Conservation (phyloP, 139 green algal species). For the Micractinium conductrix region DNA sequence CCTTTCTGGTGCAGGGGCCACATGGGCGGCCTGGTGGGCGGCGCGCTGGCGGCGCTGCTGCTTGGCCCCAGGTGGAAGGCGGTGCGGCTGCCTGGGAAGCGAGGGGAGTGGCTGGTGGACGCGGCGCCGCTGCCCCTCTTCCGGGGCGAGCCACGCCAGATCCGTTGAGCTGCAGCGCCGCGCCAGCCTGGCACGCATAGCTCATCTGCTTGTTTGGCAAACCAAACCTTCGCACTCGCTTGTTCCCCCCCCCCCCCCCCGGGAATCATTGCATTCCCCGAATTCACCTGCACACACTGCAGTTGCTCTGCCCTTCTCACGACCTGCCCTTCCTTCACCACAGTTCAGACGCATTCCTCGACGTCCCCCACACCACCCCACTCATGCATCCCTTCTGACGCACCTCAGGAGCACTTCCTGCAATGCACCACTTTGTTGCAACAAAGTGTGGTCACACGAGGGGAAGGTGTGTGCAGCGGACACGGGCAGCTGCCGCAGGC, state of each 20-base stretch:
- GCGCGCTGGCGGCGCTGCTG: constrained; percentile 47
- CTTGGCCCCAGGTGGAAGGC: constrained; percentile 47
- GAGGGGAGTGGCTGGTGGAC: constrained; percentile 37
- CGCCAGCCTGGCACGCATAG: background rate
- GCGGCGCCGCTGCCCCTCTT: constrained; percentile 35
- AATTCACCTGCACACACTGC: background rate
- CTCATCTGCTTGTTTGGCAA: background rate
- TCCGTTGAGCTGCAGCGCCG: background rate
- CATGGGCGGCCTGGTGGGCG: constrained; percentile 57
- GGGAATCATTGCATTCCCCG: background rate
- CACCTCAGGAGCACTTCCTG: no score
- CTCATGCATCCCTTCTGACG: no score
- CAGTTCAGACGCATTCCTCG: no score
- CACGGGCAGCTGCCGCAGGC: no score
- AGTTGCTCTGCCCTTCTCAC: background rate
- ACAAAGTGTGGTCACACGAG: no score
- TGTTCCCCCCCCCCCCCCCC: no score
- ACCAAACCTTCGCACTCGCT: background rate
- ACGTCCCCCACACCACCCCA: no score
- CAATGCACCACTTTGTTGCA: no score
- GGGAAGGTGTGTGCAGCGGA: no score
- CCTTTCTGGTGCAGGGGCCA: constrained; percentile 45
- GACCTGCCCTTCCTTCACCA: background rate
- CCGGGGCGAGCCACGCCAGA: background rate
- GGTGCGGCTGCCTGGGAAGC: background rate